phyloP scores from a whole-genome alignment of 257 asterid genomes.

The Solanum pennellii region DNA sequence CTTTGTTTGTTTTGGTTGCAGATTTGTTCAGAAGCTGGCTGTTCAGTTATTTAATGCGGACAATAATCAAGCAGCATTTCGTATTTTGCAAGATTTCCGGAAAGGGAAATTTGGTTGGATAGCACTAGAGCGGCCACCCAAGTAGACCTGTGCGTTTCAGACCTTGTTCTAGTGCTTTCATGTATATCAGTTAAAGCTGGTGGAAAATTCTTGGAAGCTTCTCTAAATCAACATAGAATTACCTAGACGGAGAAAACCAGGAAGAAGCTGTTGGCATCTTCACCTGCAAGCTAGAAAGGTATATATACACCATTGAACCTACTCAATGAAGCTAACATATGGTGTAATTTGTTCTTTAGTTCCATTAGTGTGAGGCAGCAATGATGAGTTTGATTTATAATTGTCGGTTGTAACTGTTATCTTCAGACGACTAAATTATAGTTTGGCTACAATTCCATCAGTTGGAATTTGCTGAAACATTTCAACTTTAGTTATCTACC shows the following conservation, averaged over 20 bases:
- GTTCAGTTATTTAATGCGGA: constrained; percentile 73
- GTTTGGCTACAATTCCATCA: not conserved
- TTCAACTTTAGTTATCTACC: not conserved
- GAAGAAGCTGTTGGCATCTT: not conserved
- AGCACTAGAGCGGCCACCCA: constrained; percentile 80
- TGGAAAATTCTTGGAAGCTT: not conserved
- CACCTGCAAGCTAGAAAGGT: not conserved
- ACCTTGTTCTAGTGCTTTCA: not conserved
- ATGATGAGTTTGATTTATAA: not conserved
- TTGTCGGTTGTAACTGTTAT: not conserved
- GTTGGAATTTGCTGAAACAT: not conserved
- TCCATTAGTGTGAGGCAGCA: not conserved
- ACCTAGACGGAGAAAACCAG: not conserved
- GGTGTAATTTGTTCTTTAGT: not conserved
- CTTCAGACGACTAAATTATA: not conserved
- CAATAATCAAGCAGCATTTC: constrained; percentile 75
- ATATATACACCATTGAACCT: not conserved
- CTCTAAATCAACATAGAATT: not conserved
- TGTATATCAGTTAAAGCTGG: not conserved
- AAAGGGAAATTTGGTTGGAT: constrained; percentile 85
- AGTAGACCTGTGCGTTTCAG: not conserved
- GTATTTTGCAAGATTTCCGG: constrained; percentile 78
- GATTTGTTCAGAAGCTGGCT: constrained; percentile 79
- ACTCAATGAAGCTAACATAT: not conserved
- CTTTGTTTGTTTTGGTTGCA: constrained; percentile 13